Evolutionary conservation across 2,329 filamentous ascomycete species (phyloP), one percentile per base, ranked within the genome.

Genomic region (Ophiosphaerella korrae): DNA sequence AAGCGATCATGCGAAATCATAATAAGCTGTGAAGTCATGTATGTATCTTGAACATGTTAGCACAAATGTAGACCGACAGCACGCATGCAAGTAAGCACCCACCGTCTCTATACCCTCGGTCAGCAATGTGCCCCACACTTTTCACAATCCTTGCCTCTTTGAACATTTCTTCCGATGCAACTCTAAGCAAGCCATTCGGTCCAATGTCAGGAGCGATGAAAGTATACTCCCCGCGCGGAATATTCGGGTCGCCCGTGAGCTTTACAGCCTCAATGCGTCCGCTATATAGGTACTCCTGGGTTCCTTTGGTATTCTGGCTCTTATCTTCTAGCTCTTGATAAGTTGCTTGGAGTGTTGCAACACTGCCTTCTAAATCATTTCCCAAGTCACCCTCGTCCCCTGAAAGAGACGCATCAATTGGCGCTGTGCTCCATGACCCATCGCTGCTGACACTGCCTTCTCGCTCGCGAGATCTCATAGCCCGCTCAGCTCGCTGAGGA

Each of bases 241-340:
- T 86, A 60, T 97, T 95, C 0, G 88, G 85, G 66, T 99, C 93
- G 1, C 93, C 93, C 0, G 93, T 97, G 31, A 99, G 77, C 71
- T 97, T 97, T 66, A 97, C 86, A 0, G 89, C 93, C 70, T 92
- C 86, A 3, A 97, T 73, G 1, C 85, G 80, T 4, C 91, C 90
- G 11, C 78, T 79, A 58, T 89, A 85, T 1, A 84, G 76, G 12
- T 68, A 43, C 1, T 45, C 32, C 2, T 13, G n/a, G 2, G 12
- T 33, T 2, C 29, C 13, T 5, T 52, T 23, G 14, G 37, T 24
- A 18, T 2, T 38, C 12, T 8, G 38, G 3, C 12, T 48, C 24
- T 7, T 34, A 4, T 16, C 37, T 0, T 39, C 6, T 1, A 43
- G 40, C 1, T 45, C 37, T 2, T 50, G 41, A 6, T 48, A 55